Conservation (phyloP, 2,329 filamentous ascomycete species). For the Fusarium nanum region DNA sequence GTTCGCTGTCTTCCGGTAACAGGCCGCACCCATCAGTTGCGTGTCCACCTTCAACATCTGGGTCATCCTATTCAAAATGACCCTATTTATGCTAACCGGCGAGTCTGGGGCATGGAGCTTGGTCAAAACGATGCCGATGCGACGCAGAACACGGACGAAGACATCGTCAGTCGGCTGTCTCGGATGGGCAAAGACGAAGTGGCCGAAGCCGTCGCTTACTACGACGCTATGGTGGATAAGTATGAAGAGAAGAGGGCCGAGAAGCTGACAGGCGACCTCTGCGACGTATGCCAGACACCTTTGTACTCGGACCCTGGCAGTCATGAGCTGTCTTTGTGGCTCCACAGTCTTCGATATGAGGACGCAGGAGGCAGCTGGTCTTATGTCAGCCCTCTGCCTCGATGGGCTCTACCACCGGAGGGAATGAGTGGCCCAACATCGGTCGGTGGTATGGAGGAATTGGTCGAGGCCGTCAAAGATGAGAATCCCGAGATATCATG, state of each 20-base stretch:
- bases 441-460: constrained; percentile 69
- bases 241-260: constrained; percentile 94
- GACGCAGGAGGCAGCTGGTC: constrained; percentile 86
- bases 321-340: constrained; percentile 92
- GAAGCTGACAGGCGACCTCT: constrained; percentile 88
- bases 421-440: constrained; percentile 78
- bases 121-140: constrained; percentile 75
- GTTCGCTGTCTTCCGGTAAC: constrained; percentile 94
- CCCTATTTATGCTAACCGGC: constrained; percentile 95
- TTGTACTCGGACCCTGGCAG: constrained; percentile 91
- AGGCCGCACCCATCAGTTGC: constrained; percentile 92
- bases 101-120: constrained; percentile 86
- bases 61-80: constrained; percentile 97
- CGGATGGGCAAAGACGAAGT: constrained; percentile 96
- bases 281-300: constrained; percentile 84
- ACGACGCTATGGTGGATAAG: constrained; percentile 90
- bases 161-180: constrained; percentile 85
- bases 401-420: constrained; percentile 85
- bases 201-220: constrained; percentile 89
- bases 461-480: constrained; percentile 66
- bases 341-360: constrained; percentile 92
- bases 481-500: constrained; percentile 56
- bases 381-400: constrained; percentile 85
- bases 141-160: constrained; percentile 80
- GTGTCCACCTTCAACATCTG: constrained; percentile 93